Base-by-base conservation (phyloP, 108 stramenopile species). In the Nitzschia sp. region DNA sequence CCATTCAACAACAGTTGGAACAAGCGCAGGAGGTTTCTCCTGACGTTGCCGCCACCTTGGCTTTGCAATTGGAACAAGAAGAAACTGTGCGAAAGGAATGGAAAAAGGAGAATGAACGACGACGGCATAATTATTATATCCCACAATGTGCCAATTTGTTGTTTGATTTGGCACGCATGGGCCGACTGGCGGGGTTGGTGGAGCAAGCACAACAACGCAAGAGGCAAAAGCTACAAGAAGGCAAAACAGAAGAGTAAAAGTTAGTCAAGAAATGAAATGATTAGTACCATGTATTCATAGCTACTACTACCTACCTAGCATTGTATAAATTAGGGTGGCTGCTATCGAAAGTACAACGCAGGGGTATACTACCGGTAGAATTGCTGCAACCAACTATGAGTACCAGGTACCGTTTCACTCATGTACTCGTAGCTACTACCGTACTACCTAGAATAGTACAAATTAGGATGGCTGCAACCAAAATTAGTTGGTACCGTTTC, bases 141-240 rank as follows among this genome's bases (percentile, higher is more conserved):
- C 92, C 92, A 40, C 81, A 90, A 43, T 90, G 87, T 69, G 73
- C 91, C 40, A 71, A 86, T 50, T 69, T 90, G 37, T 54, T 93
- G 60, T 75, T 86, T 52, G 79, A 77, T 60, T 70, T 93, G 85
- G 89, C 89, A 7, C 67, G 83, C 25, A 59, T 65, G 51, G 88
- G 85, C 0, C 80, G 73, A 53, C 61, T 89, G 34, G 70, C 76
- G 7, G 51, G 71, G 20, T 65, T 86, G 48, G 57, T 79, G 9
- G 63, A 72, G 41, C 68, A 75, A 55, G 88, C 86, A 14, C 14
- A 48, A 17, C 46, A 15, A 48, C 2, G n/a, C 46, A 48, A 48
- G n/a, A 43, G 43, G 21, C 37, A 62, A 62, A 9, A 46, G 43
- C 10, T 43, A 62, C 57, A 58, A 54, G 21, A 24, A 12, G 15